Base-by-base conservation (phyloP, 164 flowering plant genomes). In the Euptelea pleiosperma region DNA sequence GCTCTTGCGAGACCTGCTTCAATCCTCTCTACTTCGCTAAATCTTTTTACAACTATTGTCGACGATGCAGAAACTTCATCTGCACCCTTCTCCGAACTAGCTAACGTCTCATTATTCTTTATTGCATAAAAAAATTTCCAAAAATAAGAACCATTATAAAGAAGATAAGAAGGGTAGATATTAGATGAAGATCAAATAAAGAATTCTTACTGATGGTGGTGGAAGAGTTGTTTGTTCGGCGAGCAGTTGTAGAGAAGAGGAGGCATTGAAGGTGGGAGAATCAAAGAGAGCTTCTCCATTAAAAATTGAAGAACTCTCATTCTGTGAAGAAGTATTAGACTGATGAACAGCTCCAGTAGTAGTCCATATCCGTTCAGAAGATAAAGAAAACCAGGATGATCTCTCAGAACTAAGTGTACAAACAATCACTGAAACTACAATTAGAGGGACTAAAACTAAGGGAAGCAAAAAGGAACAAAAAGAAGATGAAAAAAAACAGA, bases 391-490 rank as follows among this genome's bases (percentile, higher is more conserved):
- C 46, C 6, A 70, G 56, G 26, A 14, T 21, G 55, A 62, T 36
- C 29, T 16, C 21, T 29, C 61, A 4, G 71, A 63, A 60, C 76
- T 64, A 47, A 64, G 15, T 8, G 64, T 35, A 36, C 65, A 70
- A 40, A 66, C 61, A 15, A 56, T 26, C 28, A 54, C 69, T 18
- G 67, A 49, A 5, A 68, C 60, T 41, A 70, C 21, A 19, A 70
- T 4, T 48, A 80, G 51, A 7, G 80, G 77, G 35, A 75, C 64
- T 61, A 80, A 46, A 37, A 72, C 57, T 50, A 69, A 34, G 35
- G 76, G 21, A 4, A 78, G 57, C 61, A 57, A 51, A 22, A 44
- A 9, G 7, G 40, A 22, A n/a, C 52, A 28, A 16, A 61, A 74
- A 29, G 52, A 22, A 1, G 77, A 58, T 18, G 70, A 42, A 26